Base-by-base conservation (phyloP, 176 grass and related monocot genomes). In the Poa annua region DNA sequence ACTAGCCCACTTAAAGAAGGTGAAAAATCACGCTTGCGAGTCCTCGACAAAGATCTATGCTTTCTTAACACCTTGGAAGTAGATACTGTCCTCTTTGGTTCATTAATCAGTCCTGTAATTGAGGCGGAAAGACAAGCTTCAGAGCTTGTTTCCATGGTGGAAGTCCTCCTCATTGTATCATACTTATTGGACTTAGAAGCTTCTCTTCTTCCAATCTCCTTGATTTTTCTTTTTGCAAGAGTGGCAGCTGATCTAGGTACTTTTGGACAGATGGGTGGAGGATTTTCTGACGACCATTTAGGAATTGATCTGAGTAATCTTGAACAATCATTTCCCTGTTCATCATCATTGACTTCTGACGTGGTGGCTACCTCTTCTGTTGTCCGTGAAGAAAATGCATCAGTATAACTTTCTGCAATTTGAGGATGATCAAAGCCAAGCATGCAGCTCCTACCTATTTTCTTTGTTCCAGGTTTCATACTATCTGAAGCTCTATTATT, bases 51-150 rank as follows among this genome's bases (percentile, higher is more conserved):
- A 70, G 88, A 90, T 78, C 93, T 89, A 15, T 92, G 81, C 29
- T 96, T 99, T 47, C 81, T 85, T 39, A 93, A 90, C 59, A 82
- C 93, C 78, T 81, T 93, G 69, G 69, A 92, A 38, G 82, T 57
- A 61, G 74, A 55, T 54, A 76, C 64, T 69, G 66, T 16, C 49
- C 48, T 86, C 48, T 68, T 81, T 51, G 67, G 13, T 25, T 87
- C 87, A 84, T 66, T 74, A 44, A 54, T 81, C 61, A 49, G 52
- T 61, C 75, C 85, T 84, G 56, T 83, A 56, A 83, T 50, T 21
- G 79, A 72, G 42, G 77, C 76, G 29, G 82, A 67, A 81, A 39
- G 81, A 59, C 51, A 52, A 81, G 33, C 42, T 81, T 50, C 65
- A 78, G 66, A 79, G 52, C 80, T 24, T 90, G 83, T 83, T 4